phyloP scores from a whole-genome alignment of 495 filamentous ascomycete genomes.

The Trichoderma gamsii region DNA sequence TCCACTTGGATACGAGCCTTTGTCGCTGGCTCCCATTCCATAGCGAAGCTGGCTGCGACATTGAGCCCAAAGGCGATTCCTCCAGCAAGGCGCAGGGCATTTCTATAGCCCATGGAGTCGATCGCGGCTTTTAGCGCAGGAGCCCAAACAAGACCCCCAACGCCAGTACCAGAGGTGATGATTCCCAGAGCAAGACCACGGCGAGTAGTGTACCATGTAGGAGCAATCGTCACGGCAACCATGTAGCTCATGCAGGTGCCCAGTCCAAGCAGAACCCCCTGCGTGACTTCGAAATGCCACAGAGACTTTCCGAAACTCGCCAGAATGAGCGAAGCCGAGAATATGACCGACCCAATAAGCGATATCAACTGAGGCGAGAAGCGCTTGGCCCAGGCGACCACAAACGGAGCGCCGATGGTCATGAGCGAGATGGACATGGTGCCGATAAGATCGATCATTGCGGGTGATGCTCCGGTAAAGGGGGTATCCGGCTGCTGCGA shows the following conservation, averaged over 20 bases:
- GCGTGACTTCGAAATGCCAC: slow-evolving; percentile 71
- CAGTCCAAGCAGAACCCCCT: slow-evolving; percentile 69
- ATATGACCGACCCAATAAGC: slow-evolving; percentile 35
- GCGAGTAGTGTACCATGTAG: slow-evolving; percentile 71
- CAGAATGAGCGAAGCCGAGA: slow-evolving; percentile 47
- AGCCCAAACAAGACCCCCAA: slow-evolving; percentile 61
- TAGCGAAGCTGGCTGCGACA: slow-evolving; percentile 21
- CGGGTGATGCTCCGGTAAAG: slow-evolving; percentile 35
- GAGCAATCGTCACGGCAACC: slow-evolving; percentile 61
- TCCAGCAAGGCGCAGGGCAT: slow-evolving; percentile 35
- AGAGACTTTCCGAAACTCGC: slow-evolving; percentile 61
- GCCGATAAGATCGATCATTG: slow-evolving; percentile 40
- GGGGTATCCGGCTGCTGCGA: slow-evolving; percentile 23
- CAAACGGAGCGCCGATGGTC: slow-evolving; percentile 39
- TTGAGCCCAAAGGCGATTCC: slow-evolving; percentile 30
- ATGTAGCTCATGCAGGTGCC: slow-evolving; percentile 76
- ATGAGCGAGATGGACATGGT: slow-evolving; percentile 39
- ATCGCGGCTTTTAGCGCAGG: slow-evolving; percentile 29
- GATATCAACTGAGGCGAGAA: slow-evolving; percentile 29
- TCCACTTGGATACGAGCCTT: slow-evolving; percentile 15
- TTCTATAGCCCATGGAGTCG: slow-evolving; percentile 32
- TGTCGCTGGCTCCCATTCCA: slow-evolving; percentile 31
- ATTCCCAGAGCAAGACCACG: slow-evolving; percentile 70
- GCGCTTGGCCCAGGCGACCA: slow-evolving; percentile 32
- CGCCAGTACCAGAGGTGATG: slow-evolving; percentile 62